These are phyloP conservation scores for Mycosphaerelloides madeirae DNA, from an alignment of 2,329 filamentous ascomycete species.

Conservation along the genomic window DNA sequence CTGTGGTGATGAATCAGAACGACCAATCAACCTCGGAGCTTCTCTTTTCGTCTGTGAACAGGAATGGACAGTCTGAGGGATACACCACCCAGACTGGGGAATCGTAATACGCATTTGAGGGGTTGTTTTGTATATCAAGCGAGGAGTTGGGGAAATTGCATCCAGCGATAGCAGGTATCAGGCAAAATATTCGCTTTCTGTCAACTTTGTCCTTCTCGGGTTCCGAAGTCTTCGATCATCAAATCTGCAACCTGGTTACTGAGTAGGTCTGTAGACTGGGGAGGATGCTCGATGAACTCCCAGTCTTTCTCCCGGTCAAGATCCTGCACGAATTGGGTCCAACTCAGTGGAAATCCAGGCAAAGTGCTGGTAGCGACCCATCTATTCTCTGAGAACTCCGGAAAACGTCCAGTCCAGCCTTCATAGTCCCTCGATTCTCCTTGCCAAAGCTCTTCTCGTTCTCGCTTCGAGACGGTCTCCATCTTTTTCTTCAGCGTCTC, in stretches of 20 bases:
- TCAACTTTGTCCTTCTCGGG: too few species aligned
- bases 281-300: not conserved
- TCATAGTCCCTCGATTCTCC: slow-evolving; percentile 17
- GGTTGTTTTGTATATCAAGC: too few species aligned
- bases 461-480: slow-evolving; percentile 4
- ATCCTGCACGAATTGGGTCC: slow-evolving; percentile 1
- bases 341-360: slow-evolving; percentile 7
- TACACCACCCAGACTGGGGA: not conserved
- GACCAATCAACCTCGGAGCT: not conserved
- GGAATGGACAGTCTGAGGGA: not conserved
- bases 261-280: too few species aligned
- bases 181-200: too few species aligned
- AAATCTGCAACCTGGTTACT: too few species aligned
- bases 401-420: slow-evolving; percentile 16
- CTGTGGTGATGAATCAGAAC: slow-evolving; percentile 4
- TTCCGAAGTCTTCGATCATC: too few species aligned
- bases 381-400: slow-evolving; percentile 7
- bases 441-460: slow-evolving; percentile 5
- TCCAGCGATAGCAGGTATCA: too few species aligned
- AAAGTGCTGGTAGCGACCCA: slow-evolving; percentile 8
- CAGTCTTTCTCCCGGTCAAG: not conserved
- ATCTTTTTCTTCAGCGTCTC: slow-evolving; percentile 11
- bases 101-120: not conserved
- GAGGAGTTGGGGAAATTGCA: too few species aligned
- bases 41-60: not conserved